These are phyloP conservation scores for Clonostachys rhizophaga DNA, from an alignment of 2,329 filamentous ascomycete species.

Conservation along the genomic window DNA sequence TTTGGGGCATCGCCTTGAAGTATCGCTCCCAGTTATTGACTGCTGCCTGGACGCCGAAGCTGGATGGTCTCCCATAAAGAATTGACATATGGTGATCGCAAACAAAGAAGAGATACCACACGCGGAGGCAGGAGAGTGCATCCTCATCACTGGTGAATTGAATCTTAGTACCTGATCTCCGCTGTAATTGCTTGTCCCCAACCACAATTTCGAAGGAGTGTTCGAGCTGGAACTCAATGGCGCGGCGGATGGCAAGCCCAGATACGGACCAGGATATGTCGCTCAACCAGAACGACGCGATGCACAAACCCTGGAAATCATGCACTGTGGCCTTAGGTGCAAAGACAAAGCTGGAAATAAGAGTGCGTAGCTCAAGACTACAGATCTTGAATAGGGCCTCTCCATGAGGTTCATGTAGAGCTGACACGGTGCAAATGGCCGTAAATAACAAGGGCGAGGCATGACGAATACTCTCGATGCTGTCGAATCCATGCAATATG, in stretches of 20 bases:
- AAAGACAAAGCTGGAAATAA: constrained; percentile 53
- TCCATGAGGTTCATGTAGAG: constrained; percentile 49
- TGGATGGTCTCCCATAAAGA: constrained; percentile 51
- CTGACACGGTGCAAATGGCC: constrained; percentile 51
- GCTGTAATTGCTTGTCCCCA: too few relatives aligned
- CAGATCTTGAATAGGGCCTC: constrained; percentile 42
- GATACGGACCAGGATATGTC: constrained; percentile 60
- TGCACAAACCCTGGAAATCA: constrained; percentile 31
- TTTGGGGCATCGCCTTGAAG: constrained; percentile 12
- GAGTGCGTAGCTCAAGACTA: constrained; percentile 46
- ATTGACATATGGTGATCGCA: constrained; percentile 60
- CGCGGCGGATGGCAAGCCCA: constrained; percentile 44
- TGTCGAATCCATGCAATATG: constrained; percentile 46
- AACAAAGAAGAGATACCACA: constrained; percentile 59
- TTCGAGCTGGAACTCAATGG: constrained; percentile 31
- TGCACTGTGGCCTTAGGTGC: constrained; percentile 17
- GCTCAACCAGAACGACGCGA: constrained; percentile 59
- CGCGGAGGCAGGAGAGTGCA: constrained; percentile 45
- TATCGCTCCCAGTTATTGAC: constrained; percentile 53
- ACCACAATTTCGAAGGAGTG: too few relatives aligned
- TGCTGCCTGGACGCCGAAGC: constrained; percentile 51
- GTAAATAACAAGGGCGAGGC: constrained; percentile 50
- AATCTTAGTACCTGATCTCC: too few relatives aligned
- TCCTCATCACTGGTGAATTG: constrained; percentile 23
- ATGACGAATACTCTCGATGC: constrained; percentile 43